Base-by-base conservation (phyloP, 2,329 filamentous ascomycete genomes). In the Paraphoma sp. region DNA sequence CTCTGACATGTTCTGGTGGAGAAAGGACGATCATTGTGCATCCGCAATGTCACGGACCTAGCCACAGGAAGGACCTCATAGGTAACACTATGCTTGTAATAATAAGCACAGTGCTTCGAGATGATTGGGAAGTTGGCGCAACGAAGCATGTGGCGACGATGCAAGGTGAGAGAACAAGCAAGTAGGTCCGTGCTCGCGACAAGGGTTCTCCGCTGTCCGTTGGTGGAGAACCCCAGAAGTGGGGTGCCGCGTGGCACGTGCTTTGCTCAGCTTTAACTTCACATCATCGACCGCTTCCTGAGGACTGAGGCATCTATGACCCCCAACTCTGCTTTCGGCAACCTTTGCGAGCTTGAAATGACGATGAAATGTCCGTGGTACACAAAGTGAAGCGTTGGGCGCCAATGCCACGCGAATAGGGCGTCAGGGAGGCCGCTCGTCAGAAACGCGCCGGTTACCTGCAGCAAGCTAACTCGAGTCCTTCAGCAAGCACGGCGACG, bases 341-440 rank as follows among this genome's bases (percentile, higher is more conserved):
- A 4, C n/a, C 6, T 17, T 6, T 40, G 51, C 51, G 45, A 48
- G 17, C 9, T 36, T 6, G 31, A 11, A 8, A 30, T 29, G 16
- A 11, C 45, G 16, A 40, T 30, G 16, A 48, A n/a, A 16, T 29
- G 38, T n/a, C 41, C 40, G 51, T 38, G 17, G 23, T 12, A 14
- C 16, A 11, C 11, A 16, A 17, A 40, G 14, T 29, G 49, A 36
- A 28, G 16, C 28, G 17, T 10, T 16, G 29, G 16, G 29, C 36
- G 36, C 45, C 30, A 45, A 28, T 16, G 29, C 10, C 14, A 45
- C 29, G 45, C 51, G 44, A 45, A 10, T 11, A 30, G 38, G 45
- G 45, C 29, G 23, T 36, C 29, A 5, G 31, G 17, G 51, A 53
- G 45, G 51, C 38, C 45, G 45, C 38, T 53, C 33, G n/a, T 36